phyloP scores from a whole-genome alignment of 257 asterid genomes.

The Przewalskia tangutica region DNA sequence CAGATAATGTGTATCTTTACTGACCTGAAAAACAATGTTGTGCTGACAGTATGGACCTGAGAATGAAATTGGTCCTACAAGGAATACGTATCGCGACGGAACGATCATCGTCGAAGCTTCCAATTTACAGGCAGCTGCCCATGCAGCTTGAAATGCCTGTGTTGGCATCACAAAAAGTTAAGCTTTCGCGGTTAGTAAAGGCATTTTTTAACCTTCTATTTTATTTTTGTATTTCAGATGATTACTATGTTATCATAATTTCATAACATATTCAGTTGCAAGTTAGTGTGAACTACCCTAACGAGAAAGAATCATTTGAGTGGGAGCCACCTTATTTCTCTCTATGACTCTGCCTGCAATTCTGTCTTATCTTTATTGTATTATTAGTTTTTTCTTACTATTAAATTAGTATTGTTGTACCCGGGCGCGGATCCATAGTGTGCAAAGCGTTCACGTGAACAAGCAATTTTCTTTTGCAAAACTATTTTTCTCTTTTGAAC shows the following conservation, averaged over 20 bases:
- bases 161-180: conserved; percentile 7
- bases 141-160: conserved; percentile 88
- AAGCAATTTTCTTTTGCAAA: no score
- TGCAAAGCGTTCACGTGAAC: no score
- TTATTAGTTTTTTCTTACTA: neutral
- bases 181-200: neutral
- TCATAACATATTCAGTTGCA: conserved; percentile 12
- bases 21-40: conserved; percentile 85
- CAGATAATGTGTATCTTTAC: neutral
- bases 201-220: neutral
- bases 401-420: neutral
- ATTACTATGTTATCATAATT: neutral
- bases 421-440: no score
- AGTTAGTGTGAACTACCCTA: conserved; percentile 21
- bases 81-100: conserved; percentile 53
- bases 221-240: neutral
- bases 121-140: conserved; percentile 80
- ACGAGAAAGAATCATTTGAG: conserved; percentile 35
- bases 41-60: conserved; percentile 89
- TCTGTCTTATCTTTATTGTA: conserved; percentile 15
- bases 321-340: conserved; percentile 34
- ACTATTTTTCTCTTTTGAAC: no score
- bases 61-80: conserved; percentile 83
- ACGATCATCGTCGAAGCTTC: conserved; percentile 56
- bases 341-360: conserved; percentile 26